Percentiles rank a stretch among this genome's conserved stretches.
These are phyloP conservation scores for Calonectria pseudoreteaudii DNA, from an alignment of 2,329 filamentous ascomycete species.

Conservation along the genomic window DNA sequence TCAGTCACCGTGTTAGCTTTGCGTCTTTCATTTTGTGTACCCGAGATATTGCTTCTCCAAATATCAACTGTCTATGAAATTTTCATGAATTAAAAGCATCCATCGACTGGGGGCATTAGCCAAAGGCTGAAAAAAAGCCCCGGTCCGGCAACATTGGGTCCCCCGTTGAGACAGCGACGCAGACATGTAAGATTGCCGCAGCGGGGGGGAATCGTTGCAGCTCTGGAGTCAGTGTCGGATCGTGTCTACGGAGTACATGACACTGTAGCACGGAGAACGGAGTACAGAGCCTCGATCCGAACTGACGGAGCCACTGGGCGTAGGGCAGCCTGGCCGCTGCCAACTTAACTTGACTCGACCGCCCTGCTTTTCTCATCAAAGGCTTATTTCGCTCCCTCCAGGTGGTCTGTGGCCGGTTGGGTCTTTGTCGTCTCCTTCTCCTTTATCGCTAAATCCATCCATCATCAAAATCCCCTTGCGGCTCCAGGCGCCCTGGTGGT, in stretches of 20 bases:
- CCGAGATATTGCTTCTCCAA: conserved; percentile 12
- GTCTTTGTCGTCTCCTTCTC: conserved; percentile 3
- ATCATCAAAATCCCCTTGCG: conserved; percentile 3
- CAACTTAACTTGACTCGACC: conserved; percentile 16
- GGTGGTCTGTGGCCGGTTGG: conserved; percentile 17
- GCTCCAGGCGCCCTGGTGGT: conserved; percentile 29
- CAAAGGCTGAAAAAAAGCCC: conserved; percentile 11
- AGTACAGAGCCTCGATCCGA: conserved; percentile 9
- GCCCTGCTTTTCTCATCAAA: conserved; percentile 16
- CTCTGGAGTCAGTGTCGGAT: background rate
- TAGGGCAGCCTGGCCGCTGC: background rate
- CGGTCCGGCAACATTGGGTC: conserved; percentile 33
- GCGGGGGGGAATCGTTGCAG: conserved; percentile 4
- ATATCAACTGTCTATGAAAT: conserved; percentile 11
- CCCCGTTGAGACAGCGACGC: conserved; percentile 40
- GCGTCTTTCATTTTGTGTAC: background rate
- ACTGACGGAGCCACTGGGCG: conserved; percentile 3
- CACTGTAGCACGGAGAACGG: conserved; percentile 6
- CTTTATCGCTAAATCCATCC: conserved; percentile 9
- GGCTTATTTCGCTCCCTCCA: conserved; percentile 15
- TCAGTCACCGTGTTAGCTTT: background rate
- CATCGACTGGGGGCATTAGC: background rate
- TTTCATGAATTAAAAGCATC: conserved; percentile 16
- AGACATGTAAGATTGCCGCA: conserved; percentile 27
- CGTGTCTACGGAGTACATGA: background rate